Conservation (phyloP, 2,329 filamentous ascomycete genomes). For the Pestalotiopsis sp. region DNA sequence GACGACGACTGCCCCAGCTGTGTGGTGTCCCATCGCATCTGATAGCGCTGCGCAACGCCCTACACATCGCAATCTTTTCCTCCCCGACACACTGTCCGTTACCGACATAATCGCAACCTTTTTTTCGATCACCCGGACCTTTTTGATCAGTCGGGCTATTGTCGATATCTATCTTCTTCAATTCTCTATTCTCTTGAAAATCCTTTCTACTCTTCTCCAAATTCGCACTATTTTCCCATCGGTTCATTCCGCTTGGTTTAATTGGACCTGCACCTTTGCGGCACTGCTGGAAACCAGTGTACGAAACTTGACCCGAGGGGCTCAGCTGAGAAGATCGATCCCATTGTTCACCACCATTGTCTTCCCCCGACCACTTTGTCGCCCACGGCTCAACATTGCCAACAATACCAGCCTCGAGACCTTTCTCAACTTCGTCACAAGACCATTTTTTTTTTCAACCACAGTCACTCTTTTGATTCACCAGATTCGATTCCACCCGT, state of each 20-base stretch:
- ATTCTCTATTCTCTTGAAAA: background rate
- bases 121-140: background rate
- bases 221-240: background rate
- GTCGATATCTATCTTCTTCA: background rate
- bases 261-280: background rate
- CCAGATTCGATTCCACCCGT: background rate
- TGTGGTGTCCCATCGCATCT: background rate
- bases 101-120: background rate
- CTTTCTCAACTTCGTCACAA: background rate
- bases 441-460: background rate
- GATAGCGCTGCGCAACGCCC: background rate
- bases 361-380: background rate
- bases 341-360: constrained; percentile 2
- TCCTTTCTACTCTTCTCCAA: background rate
- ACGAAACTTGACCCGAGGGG: background rate
- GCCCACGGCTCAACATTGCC: background rate
- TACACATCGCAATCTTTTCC: background rate
- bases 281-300: constrained; percentile 11
- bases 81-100: background rate
- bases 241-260: background rate
- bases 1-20: background rate
- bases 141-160: background rate
- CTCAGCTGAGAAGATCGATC: background rate
- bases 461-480: constrained; percentile 12
- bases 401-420: constrained; percentile 1